These are phyloP conservation scores for Taphrina populina DNA, from an alignment of 1,139 yeast genomes.

Conservation along the genomic window DNA sequence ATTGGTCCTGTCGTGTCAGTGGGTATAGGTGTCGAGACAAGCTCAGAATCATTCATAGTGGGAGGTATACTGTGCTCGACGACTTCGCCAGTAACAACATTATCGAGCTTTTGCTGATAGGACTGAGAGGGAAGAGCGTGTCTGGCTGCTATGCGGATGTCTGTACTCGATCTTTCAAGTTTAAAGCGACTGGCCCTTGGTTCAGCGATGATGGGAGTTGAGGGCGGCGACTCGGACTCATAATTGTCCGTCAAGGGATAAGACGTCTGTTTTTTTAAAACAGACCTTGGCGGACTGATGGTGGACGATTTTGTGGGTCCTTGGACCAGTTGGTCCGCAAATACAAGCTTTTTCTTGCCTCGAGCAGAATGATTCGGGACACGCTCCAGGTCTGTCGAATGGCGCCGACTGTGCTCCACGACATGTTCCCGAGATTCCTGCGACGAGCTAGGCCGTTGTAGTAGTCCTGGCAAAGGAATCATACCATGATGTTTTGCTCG, in stretches of 20 bases:
- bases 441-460: constrained; percentile 7
- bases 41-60: neutral
- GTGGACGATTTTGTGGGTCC: constrained; percentile 23
- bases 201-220: neutral
- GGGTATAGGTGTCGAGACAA: neutral
- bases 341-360: constrained; percentile 30
- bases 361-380: neutral
- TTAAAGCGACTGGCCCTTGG: constrained; percentile 14
- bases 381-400: constrained; percentile 1
- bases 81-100: constrained; percentile 1
- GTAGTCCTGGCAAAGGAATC: constrained; percentile 19
- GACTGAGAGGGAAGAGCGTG: constrained; percentile 19
- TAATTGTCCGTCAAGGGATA: constrained; percentile 11
- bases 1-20: neutral
- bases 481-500: constrained; percentile 11
- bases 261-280: constrained; percentile 9
- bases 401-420: constrained; percentile 10
- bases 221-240: neutral
- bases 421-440: constrained; percentile 13
- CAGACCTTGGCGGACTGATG: constrained; percentile 5
- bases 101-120: constrained; percentile 1
- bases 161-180: constrained; percentile 15
- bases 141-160: neutral
- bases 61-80: neutral
- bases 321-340: constrained; percentile 26